Conservation (phyloP, 2,329 filamentous ascomycete species). For the Cladosporium halotolerans region DNA sequence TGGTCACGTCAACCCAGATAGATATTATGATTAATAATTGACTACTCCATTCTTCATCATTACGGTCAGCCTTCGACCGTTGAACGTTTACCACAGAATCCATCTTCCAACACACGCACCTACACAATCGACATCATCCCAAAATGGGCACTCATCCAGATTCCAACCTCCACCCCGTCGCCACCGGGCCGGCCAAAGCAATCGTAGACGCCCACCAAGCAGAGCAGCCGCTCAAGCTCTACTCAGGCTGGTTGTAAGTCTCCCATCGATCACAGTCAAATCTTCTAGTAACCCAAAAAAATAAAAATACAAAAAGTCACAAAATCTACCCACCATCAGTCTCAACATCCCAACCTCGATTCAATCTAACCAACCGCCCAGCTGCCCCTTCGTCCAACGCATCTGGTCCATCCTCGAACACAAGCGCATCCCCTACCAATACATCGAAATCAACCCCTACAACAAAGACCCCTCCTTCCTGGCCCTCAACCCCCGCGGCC, state of each 20-base stretch:
- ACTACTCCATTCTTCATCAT: background rate
- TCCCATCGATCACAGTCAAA: background rate
- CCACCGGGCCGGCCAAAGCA: conserved; percentile 39
- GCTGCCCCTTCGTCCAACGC: conserved; percentile 60
- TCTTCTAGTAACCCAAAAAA: background rate
- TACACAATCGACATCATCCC: conserved; percentile 1
- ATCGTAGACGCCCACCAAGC: conserved; percentile 29
- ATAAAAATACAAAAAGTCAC: background rate
- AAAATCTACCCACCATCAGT: too few relatives aligned
- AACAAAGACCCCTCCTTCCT: conserved; percentile 63
- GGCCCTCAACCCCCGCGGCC: conserved; percentile 65
- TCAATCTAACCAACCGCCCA: background rate
- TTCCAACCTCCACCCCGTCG: conserved; percentile 39
- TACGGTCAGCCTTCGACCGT: background rate
- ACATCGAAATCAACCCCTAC: conserved; percentile 67
- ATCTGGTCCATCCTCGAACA: conserved; percentile 68
- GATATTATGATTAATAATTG: conserved; percentile 7
- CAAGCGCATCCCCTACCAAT: conserved; percentile 65
- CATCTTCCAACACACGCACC: background rate
- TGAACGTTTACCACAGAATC: background rate
- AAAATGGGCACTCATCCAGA: conserved; percentile 31
- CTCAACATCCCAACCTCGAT: too few relatives aligned
- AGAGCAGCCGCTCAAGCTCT: conserved; percentile 28
- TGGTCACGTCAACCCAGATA: background rate
- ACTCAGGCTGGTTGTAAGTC: conserved; percentile 30